phyloP scores from a whole-genome alignment of 768 basidiomycete species.

The Termitomyces sp. region DNA sequence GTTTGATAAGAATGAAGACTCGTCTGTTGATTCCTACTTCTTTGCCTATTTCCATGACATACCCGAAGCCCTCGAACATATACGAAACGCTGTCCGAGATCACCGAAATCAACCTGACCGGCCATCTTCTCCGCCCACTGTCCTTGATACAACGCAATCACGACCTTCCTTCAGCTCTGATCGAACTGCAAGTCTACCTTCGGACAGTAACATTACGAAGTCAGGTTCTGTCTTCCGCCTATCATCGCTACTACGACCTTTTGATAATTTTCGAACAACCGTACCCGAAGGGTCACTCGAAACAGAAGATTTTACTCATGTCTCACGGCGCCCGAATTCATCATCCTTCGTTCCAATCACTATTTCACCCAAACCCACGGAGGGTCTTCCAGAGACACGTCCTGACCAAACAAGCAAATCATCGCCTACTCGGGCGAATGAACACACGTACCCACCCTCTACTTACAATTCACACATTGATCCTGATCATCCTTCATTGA shows the following conservation, averaged over 20 bases:
- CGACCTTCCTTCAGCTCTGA: slow-evolving; percentile 31
- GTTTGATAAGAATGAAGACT: slow-evolving; percentile 74
- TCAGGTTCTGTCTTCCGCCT: slow-evolving; percentile 52
- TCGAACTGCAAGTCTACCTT: slow-evolving; percentile 33
- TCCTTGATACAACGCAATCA: slow-evolving; percentile 57
- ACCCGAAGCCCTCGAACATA: slow-evolving; percentile 69
- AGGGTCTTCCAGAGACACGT: slow-evolving; percentile 8
- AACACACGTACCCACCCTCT: slow-evolving; percentile 81
- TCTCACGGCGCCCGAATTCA: slow-evolving; percentile 48
- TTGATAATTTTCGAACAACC: slow-evolving; percentile 23
- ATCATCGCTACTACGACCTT: slow-evolving; percentile 59
- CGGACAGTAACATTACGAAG: slow-evolving; percentile 24
- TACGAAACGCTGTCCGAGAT: slow-evolving; percentile 67
- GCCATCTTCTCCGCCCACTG: slow-evolving; percentile 22
- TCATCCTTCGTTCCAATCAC: slow-evolving; percentile 60
- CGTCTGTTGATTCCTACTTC: slow-evolving; percentile 83
- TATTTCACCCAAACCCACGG: slow-evolving; percentile 28
- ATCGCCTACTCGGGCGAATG: slow-evolving; percentile 22
- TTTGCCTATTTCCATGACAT: slow-evolving; percentile 93
- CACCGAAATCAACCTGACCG: slow-evolving; percentile 36
- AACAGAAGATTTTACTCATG: slow-evolving; percentile 67
- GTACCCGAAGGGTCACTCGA: slow-evolving; percentile 27
- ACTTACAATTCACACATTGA: slow-evolving; percentile 41
- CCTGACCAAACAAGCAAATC: slow-evolving; percentile 9
- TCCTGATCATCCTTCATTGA: slow-evolving; percentile 42